Base-by-base conservation (phyloP, 1,284 basidiomycete species). In the Cryptococcus sp. region DNA sequence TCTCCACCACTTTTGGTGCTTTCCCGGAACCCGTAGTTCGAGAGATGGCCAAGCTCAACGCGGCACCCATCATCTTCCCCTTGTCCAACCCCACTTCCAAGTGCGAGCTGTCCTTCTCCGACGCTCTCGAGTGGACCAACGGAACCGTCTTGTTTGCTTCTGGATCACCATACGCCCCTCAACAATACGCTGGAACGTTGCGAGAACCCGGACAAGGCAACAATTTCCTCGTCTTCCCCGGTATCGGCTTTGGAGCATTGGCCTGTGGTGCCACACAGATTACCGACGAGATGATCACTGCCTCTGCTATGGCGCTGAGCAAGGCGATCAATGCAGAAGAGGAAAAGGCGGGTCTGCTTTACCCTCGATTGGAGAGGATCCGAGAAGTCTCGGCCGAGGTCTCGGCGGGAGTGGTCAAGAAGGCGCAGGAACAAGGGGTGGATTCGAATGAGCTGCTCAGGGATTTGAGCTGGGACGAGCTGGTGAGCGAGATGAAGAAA, bases 51-150 rank as follows among this genome's bases (percentile, higher is more conserved):
- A 78, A 80, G 43, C 77, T 87, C 59, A 95, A 94, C 75, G 18
- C 53, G 28, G 53, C 60, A 21, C 92, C 93, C 23, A 93, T 95
- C 76, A 83, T 97, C 71, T 95, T 97, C 80, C 89, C 93, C 42
- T 82, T 97, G n/a, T 91, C 87, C 31, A 97, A 97, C 76, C 93
- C 93, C 25, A 85, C 88, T 41, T 78, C 80, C 42, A 81, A 91
- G 50, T 87, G 86, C 33, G 87, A 90, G 68, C 58, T 71, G 5
- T 58, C 75, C 26, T 95, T 91, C 71, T 77, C 84, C 51, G 86
- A 93, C 57, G 90, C 91, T 1, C 81, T 95, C 49, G 75, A 80
- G 47, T 82, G 85, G 67, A 79, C 77, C 16, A 61, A 77, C 50
- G 76, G 76, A 19, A 59, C 56, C 4, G 77, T 87, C 23, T 79